Evolutionary conservation across 306 rosid genomes (phyloP).

Genomic region (Cucumis cinereus): DNA sequence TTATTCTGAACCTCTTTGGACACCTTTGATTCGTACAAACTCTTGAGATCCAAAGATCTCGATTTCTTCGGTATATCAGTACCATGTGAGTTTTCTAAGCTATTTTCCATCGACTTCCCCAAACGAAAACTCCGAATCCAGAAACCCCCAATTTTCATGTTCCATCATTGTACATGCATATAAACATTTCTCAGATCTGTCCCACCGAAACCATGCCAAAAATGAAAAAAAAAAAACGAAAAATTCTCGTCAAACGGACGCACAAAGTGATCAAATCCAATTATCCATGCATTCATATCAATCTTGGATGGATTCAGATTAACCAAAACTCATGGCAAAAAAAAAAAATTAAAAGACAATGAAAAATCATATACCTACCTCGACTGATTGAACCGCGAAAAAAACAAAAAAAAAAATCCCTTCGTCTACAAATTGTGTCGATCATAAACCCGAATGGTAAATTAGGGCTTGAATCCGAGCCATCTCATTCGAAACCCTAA

Average conservation of each 20-base stretch:
- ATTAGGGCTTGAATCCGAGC: constrained; percentile 36
- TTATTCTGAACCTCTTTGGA: constrained; percentile 20
- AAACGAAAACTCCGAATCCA: constrained; percentile 32
- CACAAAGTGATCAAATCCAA: constrained; percentile 22
- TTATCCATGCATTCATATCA: constrained; percentile 20
- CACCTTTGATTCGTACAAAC: constrained; percentile 48
- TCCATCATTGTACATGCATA: constrained; percentile 54
- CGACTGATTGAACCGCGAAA: constrained; percentile 13
- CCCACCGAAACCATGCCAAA: constrained; percentile 24
- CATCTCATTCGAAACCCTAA: constrained; percentile 52
- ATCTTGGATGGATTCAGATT: constrained; percentile 11
- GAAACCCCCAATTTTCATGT: constrained; percentile 47
- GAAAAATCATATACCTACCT: constrained; percentile 37
- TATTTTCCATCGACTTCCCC: constrained; percentile 66
- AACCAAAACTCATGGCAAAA: neutral
- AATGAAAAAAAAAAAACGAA: constrained; percentile 16
- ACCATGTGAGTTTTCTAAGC: constrained; percentile 51
- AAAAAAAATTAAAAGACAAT: neutral
- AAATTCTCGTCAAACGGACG: constrained; percentile 7
- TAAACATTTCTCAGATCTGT: constrained; percentile 60
- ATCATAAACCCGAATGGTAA: constrained; percentile 29
- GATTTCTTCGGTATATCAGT: constrained; percentile 49
- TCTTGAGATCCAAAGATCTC: constrained; percentile 78
- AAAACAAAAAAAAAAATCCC: constrained; percentile 11
- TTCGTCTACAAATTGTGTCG: constrained; percentile 21